Conservation (phyloP, 164 flowering plant genomes). For the Houttuynia cordata region DNA sequence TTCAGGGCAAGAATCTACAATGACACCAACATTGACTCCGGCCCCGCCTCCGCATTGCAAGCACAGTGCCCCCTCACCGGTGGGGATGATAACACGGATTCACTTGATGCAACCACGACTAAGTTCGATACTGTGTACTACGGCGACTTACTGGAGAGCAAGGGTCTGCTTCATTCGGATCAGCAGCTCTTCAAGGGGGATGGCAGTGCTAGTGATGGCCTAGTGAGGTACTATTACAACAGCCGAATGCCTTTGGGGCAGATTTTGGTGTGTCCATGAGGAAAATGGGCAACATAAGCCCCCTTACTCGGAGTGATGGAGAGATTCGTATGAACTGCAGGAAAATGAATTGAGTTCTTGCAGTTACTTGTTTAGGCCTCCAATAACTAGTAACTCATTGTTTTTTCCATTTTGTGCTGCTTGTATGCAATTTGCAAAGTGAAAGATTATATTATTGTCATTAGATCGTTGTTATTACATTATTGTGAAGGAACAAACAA, state of each 20-base stretch:
- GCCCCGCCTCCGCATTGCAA: not conserved
- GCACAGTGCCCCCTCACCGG: constrained; percentile 12
- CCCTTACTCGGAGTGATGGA: constrained; percentile 16
- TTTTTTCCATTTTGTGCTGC: too few relatives aligned
- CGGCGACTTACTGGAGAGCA: constrained; percentile 8
- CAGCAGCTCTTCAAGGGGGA: constrained; percentile 20
- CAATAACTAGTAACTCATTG: too few relatives aligned
- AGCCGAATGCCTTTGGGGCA: constrained; percentile 6
- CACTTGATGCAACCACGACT: constrained; percentile 10
- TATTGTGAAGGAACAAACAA: too few relatives aligned
- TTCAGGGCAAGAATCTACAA: constrained; percentile 19
- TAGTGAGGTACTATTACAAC: constrained; percentile 13
- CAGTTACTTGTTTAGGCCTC: too few relatives aligned
- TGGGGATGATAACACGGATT: constrained; percentile 12
- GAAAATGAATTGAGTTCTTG: constrained; percentile 11
- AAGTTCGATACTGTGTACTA: constrained; percentile 16
- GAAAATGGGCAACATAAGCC: constrained; percentile 19
- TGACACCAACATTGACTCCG: constrained; percentile 20
- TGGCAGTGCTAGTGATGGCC: constrained; percentile 10
- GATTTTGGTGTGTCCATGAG: constrained; percentile 24
- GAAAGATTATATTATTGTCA: too few relatives aligned
- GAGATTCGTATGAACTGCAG: constrained; percentile 23
- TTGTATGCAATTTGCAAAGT: too few relatives aligned
- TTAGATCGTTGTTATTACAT: too few relatives aligned
- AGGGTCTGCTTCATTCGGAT: constrained; percentile 27